Conservation (phyloP, 352 stramenopile genomes). For the Plasmopara muralis region DNA sequence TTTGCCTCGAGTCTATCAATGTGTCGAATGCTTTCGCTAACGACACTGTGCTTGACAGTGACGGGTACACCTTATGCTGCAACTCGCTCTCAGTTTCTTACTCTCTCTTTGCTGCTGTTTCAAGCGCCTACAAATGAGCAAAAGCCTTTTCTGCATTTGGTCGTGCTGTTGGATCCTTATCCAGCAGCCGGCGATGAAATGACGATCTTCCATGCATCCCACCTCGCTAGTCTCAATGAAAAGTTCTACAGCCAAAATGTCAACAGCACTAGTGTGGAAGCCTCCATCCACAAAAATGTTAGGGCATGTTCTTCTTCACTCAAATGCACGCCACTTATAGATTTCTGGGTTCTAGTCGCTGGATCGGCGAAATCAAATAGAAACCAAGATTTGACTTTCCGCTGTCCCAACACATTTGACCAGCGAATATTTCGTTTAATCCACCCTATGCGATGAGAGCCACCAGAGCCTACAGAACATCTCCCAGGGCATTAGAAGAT, state of each 20-base stretch:
- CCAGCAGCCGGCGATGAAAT: not conserved
- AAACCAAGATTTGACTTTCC: conserved; percentile 11
- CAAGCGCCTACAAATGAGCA: not conserved
- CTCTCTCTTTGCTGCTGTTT: too few species aligned
- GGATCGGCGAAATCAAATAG: conserved; percentile 3
- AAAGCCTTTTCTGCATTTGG: not conserved
- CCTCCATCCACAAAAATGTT: conserved; percentile 8
- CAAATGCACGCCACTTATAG: conserved; percentile 8
- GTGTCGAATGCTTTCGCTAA: too few species aligned
- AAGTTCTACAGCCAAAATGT: conserved; percentile 11
- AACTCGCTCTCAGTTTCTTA: too few species aligned
- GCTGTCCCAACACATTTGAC: conserved; percentile 16
- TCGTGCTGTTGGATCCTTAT: not conserved
- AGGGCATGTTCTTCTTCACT: conserved; percentile 9
- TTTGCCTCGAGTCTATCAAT: too few species aligned
- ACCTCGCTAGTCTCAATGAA: conserved; percentile 7
- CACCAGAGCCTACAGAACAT: conserved; percentile 15
- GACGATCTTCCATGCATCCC: too few species aligned
- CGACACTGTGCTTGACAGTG: too few species aligned
- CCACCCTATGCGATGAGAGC: conserved; percentile 15
- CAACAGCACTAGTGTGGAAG: conserved; percentile 10
- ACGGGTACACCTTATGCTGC: too few species aligned
- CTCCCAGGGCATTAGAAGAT: conserved; percentile 10
- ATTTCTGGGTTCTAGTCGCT: conserved; percentile 11
- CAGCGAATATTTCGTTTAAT: conserved; percentile 23